Evolutionary conservation across 805 yeast species (phyloP).

Genomic region (Teunomyces tritomae): DNA sequence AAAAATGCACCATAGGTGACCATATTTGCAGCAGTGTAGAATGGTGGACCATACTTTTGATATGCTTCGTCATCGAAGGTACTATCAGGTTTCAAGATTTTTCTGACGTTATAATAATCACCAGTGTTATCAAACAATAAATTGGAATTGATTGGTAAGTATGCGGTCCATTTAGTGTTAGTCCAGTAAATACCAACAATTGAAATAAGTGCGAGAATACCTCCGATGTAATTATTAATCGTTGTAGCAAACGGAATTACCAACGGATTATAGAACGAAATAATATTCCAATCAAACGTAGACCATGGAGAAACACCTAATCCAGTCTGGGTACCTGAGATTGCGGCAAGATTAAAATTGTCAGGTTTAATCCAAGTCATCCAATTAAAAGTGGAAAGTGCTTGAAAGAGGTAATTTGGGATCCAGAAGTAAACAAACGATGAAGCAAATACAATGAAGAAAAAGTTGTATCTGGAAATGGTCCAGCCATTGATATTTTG

Average conservation of each 20-base stretch:
- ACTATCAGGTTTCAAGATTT: neutral
- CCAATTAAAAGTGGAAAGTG: conserved; percentile 51
- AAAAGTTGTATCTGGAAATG: conserved; percentile 24
- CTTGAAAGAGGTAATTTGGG: conserved; percentile 41
- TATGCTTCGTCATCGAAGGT: conserved; percentile 21
- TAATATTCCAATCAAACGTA: conserved; percentile 51
- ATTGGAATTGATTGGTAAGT: conserved; percentile 23
- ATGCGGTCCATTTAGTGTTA: conserved; percentile 28
- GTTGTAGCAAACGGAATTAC: conserved; percentile 22
- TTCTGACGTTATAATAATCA: conserved; percentile 14
- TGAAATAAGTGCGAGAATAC: conserved; percentile 16
- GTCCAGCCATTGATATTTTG: conserved; percentile 31
- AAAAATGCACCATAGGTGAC: conserved; percentile 26
- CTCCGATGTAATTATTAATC: conserved; percentile 20
- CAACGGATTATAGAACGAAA: conserved; percentile 17
- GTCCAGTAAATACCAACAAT: conserved; percentile 25
- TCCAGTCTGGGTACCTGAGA: conserved; percentile 48
- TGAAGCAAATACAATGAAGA: conserved; percentile 9
- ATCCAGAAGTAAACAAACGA: conserved; percentile 39
- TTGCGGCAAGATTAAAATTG: conserved; percentile 44
- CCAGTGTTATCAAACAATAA: conserved; percentile 24
- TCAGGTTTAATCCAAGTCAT: conserved; percentile 56
- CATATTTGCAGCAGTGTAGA: conserved; percentile 27
- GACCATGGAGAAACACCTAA: conserved; percentile 54
- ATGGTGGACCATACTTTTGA: conserved; percentile 27